phyloP scores from a whole-genome alignment of 2,329 filamentous ascomycete species.

The Aspergillus alliaceus region DNA sequence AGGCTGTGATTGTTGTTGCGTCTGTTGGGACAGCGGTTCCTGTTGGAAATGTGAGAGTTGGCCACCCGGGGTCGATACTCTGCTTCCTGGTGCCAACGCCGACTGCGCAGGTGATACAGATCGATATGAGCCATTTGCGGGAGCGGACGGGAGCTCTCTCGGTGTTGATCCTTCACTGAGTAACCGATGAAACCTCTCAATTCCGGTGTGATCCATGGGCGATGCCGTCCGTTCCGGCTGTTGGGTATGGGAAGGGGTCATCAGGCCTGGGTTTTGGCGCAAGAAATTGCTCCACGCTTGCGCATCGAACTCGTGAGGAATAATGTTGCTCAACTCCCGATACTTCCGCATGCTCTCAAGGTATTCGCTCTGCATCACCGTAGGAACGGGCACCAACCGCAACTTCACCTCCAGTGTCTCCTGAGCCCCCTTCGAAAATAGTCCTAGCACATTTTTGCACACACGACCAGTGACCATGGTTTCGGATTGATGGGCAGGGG shows the following conservation, averaged over 20 bases:
- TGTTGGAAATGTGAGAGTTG: constrained; percentile 27
- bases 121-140: constrained; percentile 29
- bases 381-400: constrained; percentile 76
- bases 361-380: constrained; percentile 61
- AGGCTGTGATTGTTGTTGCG: constrained; percentile 20
- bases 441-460: constrained; percentile 77
- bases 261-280: constrained; percentile 63
- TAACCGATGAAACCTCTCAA: constrained; percentile 47
- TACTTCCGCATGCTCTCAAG: constrained; percentile 62
- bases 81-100: constrained; percentile 32
- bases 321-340: constrained; percentile 57
- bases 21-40: constrained; percentile 11
- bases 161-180: constrained; percentile 46
- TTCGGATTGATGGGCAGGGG: constrained; percentile 61
- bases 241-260: constrained; percentile 26
- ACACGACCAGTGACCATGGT: constrained; percentile 81
- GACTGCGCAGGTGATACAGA: constrained; percentile 42
- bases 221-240: constrained; percentile 28
- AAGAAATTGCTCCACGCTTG: constrained; percentile 78
- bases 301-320: constrained; percentile 64
- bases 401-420: constrained; percentile 94
- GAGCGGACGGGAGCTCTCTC: constrained; percentile 37
- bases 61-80: constrained; percentile 39
- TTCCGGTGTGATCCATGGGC: constrained; percentile 42
- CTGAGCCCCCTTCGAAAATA: constrained; percentile 76